These are phyloP conservation scores for Dendrobium catenatum DNA, from an alignment of 106 monocot genomes.

Conservation along the genomic window DNA sequence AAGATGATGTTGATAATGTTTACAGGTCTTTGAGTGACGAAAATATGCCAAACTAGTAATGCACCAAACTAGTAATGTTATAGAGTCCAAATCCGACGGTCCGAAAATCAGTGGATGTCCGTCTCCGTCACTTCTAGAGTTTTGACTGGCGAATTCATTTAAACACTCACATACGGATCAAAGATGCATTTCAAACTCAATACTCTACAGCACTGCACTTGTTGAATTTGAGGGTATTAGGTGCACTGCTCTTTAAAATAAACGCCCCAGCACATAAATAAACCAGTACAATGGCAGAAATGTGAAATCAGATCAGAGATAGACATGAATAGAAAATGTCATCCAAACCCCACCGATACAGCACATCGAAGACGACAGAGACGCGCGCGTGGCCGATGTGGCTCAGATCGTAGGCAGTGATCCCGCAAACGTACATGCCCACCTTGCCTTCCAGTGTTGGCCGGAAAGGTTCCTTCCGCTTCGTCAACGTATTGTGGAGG, in stretches of 20 bases:
- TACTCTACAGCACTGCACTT: neutral
- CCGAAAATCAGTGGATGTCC: neutral
- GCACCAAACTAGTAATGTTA: neutral
- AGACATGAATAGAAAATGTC: neutral
- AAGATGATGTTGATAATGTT: too few species aligned
- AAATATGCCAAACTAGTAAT: neutral
- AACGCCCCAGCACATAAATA: neutral
- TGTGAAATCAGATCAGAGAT: neutral
- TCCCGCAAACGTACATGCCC: conserved; percentile 93
- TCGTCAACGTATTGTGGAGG: conserved; percentile 72
- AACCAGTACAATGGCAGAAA: neutral
- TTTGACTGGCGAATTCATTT: too few species aligned
- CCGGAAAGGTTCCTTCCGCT: conserved; percentile 54
- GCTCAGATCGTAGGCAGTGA: conserved; percentile 85
- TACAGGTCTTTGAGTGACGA: neutral
- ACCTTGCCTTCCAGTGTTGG: conserved; percentile 53
- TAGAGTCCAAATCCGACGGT: neutral
- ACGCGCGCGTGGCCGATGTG: conserved; percentile 88
- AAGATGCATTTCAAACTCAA: neutral
- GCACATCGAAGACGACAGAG: conserved; percentile 85
- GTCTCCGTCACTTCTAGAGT: too few species aligned
- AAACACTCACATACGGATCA: too few species aligned
- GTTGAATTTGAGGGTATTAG: neutral
- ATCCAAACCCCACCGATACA: conserved; percentile 40
- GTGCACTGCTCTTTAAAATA: neutral